phyloP scores from a whole-genome alignment of 257 asterid genomes.

The Buddleja alternifolia region DNA sequence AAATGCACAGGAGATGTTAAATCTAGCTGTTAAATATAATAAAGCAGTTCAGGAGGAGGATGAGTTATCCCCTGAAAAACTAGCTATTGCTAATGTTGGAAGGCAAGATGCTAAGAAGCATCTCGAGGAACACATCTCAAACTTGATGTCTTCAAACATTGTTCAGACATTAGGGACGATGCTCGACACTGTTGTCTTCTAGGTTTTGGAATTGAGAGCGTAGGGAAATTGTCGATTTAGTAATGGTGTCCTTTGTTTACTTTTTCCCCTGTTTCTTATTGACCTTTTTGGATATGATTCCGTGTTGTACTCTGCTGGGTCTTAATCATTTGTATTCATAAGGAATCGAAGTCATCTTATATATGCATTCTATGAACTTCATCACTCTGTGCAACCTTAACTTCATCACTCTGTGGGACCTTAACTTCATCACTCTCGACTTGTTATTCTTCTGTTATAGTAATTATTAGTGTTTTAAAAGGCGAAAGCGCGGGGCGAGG shows the following conservation, averaged over 20 bases:
- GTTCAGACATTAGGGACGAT: conserved; percentile 77
- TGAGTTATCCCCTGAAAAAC: conserved; percentile 78
- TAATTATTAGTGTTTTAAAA: too few species aligned
- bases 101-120: conserved; percentile 87
- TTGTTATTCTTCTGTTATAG: too few species aligned
- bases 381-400: background rate
- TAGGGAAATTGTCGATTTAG: background rate
- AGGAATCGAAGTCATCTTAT: background rate
- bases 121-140: conserved; percentile 73
- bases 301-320: background rate
- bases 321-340: background rate
- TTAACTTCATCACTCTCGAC: too few species aligned
- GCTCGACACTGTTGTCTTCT: conserved; percentile 79
- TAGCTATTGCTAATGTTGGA: conserved; percentile 86
- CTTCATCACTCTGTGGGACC: too few species aligned
- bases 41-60: conserved; percentile 94
- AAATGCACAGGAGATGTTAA: conserved; percentile 72
- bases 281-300: background rate
- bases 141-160: conserved; percentile 77
- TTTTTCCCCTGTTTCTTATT: too few species aligned
- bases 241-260: too few species aligned
- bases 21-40: conserved; percentile 65
- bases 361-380: background rate
- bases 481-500: too few species aligned
- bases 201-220: conserved; percentile 11